phyloP scores from a whole-genome alignment of 306 rosid species.

The Calophaca sinica region DNA sequence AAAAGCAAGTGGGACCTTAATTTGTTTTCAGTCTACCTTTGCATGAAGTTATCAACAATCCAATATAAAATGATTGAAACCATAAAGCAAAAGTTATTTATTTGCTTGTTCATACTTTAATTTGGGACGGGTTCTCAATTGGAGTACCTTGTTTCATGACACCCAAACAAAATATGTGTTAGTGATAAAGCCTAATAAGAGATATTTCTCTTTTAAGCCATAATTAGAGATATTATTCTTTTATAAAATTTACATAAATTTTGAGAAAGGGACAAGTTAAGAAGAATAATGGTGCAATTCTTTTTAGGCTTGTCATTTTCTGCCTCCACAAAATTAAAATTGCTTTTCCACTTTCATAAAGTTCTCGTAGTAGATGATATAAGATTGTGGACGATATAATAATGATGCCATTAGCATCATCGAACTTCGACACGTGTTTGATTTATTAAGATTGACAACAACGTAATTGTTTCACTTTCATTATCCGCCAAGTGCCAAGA shows the following conservation, averaged over 20 bases:
- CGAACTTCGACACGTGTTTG: slow-evolving; percentile 4
- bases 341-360: slow-evolving; percentile 20
- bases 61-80: slow-evolving; percentile 20
- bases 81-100: slow-evolving; percentile 9
- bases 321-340: not conserved
- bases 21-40: not conserved
- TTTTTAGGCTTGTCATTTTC: slow-evolving; percentile 44
- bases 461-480: slow-evolving; percentile 36
- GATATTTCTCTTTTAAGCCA: no score
- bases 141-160: slow-evolving; percentile 8
- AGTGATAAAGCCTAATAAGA: no score
- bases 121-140: not conserved
- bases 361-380: not conserved
- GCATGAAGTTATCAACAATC: not conserved
- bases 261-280: not conserved
- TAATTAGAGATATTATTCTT: no score
- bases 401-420: not conserved
- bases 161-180: not conserved
- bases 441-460: slow-evolving; percentile 17
- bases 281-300: slow-evolving; percentile 22
- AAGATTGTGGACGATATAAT: slow-evolving; percentile 1
- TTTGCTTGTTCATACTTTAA: not conserved
- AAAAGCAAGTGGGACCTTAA: slow-evolving; percentile 23
- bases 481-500: slow-evolving; percentile 31
- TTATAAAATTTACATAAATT: no score